Evolutionary conservation across 108 stramenopile genomes (phyloP), one percentile per base, ranked within the genome.

Genomic region (Nitzschia sp.): DNA sequence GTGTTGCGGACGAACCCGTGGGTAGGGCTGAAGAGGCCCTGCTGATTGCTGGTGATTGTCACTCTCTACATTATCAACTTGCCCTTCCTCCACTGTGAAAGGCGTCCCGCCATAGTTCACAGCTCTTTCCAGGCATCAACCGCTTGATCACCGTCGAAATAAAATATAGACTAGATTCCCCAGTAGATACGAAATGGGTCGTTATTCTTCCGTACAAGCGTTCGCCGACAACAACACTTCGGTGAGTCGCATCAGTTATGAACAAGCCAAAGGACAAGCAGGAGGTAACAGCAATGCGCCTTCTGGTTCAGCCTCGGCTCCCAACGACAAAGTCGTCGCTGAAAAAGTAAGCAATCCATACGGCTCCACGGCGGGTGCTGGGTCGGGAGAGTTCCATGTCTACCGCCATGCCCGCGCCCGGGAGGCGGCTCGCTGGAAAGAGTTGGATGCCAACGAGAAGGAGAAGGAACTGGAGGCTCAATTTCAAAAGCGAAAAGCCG

Each of bases 331-430:
- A 34, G 81, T 90, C 70, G 57, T 56, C 21, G 66, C 86, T 34
- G 95, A 96, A 80, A 91, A 90, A 63, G 89, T 93, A n/a, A 67
- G 85, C 64, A 96, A 96, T 68, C 89, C 92, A 20, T 93, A 93
- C 65, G 95, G 95, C 24, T 88, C 87, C 44, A 87, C 87, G 5
- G 89, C 91, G 8, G 95, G 95, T 14, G 91, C 92, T 14, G 90
- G 92, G 10, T 86, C 85, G 0, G 91, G 92, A 7, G 95, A 96
- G 60, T 96, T 96, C 71, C 92, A 96, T 79, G 77, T 92, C 41
- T 96, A 96, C 67, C 89, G 95, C 15, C 92, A 92, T 60, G 89
- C 92, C 3, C 86, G 95, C 8, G 84, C 90, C 0, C 64, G 90
- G 11, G 95, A 96, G 78, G 77, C 77, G 76, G 80, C 70, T 14